Evolutionary conservation across 163 green algal species (phyloP).

Genomic region (Scenedesmus sp.): DNA sequence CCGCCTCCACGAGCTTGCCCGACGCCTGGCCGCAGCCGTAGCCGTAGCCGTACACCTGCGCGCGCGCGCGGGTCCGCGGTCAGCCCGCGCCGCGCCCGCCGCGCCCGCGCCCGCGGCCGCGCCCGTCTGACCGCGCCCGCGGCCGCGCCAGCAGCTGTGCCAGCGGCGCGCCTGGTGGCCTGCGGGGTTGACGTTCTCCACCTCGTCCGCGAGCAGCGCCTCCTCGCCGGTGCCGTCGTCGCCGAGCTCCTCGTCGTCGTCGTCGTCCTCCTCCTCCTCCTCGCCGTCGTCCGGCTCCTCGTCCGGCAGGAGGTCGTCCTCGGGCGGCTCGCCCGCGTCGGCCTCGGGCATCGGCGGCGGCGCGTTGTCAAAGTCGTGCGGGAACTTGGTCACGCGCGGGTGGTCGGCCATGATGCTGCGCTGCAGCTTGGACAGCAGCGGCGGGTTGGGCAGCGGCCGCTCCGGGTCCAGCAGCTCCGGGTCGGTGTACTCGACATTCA

Average conservation of each 20-base stretch:
- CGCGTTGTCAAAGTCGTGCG: conserved; percentile 74
- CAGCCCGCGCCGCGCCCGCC: neutral
- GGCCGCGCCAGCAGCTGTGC: no score
- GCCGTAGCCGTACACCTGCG: no score
- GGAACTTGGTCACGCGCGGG: conserved; percentile 80
- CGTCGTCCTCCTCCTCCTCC: conserved; percentile 24
- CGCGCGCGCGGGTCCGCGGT: no score
- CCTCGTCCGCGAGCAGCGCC: conserved; percentile 47
- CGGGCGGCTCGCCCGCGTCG: neutral
- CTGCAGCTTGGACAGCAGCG: conserved; percentile 66
- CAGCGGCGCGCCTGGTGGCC: no score
- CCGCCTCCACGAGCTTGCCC: no score
- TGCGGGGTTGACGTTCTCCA: conserved; percentile 35
- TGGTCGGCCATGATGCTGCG: conserved; percentile 84
- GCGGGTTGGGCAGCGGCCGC: conserved; percentile 30
- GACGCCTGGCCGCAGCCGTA: no score
- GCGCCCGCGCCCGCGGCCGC: no score
- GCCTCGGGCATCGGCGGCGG: conserved; percentile 17
- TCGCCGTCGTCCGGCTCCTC: conserved; percentile 16
- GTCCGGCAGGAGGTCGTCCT: conserved; percentile 19
- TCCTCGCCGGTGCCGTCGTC: neutral
- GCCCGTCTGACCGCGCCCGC: neutral
- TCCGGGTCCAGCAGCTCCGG: conserved; percentile 86
- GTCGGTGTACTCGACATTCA: conserved; percentile 96
- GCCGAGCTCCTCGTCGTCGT: neutral